Conservation (phyloP, 2,329 filamentous ascomycete species). For the Botryotinia calthae region DNA sequence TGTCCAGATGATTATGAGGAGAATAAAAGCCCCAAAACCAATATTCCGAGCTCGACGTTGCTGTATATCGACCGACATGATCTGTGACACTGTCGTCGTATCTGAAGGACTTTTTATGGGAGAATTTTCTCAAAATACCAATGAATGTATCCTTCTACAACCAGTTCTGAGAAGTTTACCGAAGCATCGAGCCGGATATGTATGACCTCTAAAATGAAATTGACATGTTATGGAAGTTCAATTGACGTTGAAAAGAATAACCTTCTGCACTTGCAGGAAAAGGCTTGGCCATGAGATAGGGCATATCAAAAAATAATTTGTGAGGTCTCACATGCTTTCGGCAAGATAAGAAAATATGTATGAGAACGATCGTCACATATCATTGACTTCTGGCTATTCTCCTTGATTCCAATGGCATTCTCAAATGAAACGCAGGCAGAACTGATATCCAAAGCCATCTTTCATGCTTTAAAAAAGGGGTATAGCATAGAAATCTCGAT, state of each 20-base stretch:
- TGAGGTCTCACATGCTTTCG: conserved; percentile 12
- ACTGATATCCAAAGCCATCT: not conserved
- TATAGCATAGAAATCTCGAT: not conserved
- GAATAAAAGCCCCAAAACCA: conserved; percentile 28
- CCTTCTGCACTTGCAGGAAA: not conserved
- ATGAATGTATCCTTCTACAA: conserved; percentile 7
- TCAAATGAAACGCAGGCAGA: not conserved
- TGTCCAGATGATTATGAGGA: conserved; percentile 33
- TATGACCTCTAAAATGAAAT: not conserved
- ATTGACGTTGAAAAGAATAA: not conserved
- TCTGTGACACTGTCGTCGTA: not conserved
- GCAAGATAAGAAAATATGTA: conserved; percentile 3
- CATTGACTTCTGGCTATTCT: not conserved
- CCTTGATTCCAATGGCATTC: not conserved
- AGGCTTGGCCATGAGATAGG: not conserved
- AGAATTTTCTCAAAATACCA: not conserved
- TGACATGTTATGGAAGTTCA: not conserved
- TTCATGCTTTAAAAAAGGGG: not conserved
- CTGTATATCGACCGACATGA: conserved; percentile 31
- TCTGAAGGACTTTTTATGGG: not conserved
- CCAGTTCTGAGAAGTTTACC: not conserved
- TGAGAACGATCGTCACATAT: not conserved
- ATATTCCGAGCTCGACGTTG: conserved; percentile 31
- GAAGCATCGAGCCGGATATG: not conserved
- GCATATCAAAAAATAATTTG: not conserved